Base-by-base conservation (phyloP, 2,329 filamentous ascomycete genomes). In the Ophiocordyceps polyrhachis-furcata region DNA sequence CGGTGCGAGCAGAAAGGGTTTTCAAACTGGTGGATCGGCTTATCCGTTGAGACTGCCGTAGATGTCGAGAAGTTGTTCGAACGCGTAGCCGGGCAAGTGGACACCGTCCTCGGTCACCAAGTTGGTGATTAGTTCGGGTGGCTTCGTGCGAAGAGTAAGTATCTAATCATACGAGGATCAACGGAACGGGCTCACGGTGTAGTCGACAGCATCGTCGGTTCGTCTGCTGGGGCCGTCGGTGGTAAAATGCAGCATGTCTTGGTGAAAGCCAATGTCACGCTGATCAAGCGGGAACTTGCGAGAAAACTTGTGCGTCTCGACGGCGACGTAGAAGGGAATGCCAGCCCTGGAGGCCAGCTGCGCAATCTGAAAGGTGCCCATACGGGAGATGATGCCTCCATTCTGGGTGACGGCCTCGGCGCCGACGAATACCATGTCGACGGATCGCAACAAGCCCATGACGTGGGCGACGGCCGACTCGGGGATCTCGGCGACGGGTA, bases 291-390 rank as follows among this genome's bases (percentile, higher is more conserved):
- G 85, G 55, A 88, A 91, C 45, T 91, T 72, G 54, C 87, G 74
- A 41, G 93, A 86, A 58, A 98, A 95, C 65, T 98, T 98, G 69
- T 98, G 91, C 55, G 84, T 93, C 67, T 98, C 91, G 1, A 83
- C 83, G 5, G 91, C 87, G 17, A 94, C 87, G 56, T 93, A 94
- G 53, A 96, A 85, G 0, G 83, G 83, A 49, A 84, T 79, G 37
- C 79, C 76, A 41, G 68, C 68, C 25, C 63, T 60, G 54, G 80
- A 79, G 5, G 88, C 87, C 44, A 95, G 67, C 52, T 86, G 68
- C 2, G 85, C 88, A 53, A 96, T 81, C 65, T 94, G 87, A 53
- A 84, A 89, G 2, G 74, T 79, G 44, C 89, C 89, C 64, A 96
- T 74, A 43, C 88, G 71, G 21, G 83, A 89, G 52, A 98, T 84